Evolutionary conservation across 2,329 filamentous ascomycete species (phyloP).

Genomic region (Triangularia setosa): DNA sequence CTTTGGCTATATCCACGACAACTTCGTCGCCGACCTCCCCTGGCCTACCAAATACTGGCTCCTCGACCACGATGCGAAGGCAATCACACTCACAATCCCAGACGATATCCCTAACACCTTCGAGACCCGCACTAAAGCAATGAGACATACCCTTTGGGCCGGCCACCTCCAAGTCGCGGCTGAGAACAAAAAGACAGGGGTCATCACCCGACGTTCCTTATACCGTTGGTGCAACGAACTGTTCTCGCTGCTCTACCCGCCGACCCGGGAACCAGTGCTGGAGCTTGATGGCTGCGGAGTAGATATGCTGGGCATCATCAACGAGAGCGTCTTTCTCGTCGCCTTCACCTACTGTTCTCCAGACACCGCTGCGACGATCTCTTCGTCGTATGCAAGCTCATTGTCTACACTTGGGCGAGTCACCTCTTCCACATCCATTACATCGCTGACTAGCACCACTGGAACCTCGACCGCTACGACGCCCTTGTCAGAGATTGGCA

Average conservation of each 20-base stretch:
- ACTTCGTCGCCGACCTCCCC: neutral
- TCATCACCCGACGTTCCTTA: neutral
- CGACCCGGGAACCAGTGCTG: neutral
- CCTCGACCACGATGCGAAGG: neutral
- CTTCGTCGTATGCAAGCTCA: neutral
- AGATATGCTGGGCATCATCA: slow-evolving; percentile 1
- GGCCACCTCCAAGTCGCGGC: neutral
- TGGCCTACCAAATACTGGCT: neutral
- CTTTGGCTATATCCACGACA: neutral
- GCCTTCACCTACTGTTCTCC: neutral
- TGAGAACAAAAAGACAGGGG: neutral
- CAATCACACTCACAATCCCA: neutral
- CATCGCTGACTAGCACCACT: neutral
- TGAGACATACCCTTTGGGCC: neutral
- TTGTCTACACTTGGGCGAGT: neutral
- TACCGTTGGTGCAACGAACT: neutral
- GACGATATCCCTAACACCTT: neutral
- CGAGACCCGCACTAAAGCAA: neutral
- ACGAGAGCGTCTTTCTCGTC: neutral
- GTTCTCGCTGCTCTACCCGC: neutral
- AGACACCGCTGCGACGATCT: neutral
- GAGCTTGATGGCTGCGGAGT: slow-evolving; percentile 2
- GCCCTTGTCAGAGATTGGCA: neutral
- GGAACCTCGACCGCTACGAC: neutral
- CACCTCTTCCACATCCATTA: neutral